Percentiles rank a stretch among this genome's conserved stretches.
Conservation (phyloP, 768 basidiomycete species). For the Calvatia gigantea region DNA sequence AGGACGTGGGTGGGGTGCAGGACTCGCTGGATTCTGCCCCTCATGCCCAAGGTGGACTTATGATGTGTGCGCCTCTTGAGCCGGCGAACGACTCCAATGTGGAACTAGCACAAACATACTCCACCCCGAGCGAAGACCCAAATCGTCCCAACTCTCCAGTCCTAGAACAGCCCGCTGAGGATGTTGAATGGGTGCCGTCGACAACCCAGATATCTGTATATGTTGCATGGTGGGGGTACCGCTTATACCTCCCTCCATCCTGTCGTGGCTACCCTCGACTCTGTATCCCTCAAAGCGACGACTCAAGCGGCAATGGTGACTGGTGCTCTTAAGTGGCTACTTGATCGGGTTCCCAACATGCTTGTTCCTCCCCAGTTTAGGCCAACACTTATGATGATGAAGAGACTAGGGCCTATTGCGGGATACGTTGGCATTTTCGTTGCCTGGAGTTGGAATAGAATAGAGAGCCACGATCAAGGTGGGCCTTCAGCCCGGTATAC, state of each 20-base stretch:
- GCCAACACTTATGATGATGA: conserved; percentile 55
- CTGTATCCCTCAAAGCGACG: conserved; percentile 61
- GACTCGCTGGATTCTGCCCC: conserved; percentile 16
- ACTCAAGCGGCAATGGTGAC: conserved; percentile 76
- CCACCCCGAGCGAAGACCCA: conserved; percentile 26
- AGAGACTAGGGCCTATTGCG: conserved; percentile 57
- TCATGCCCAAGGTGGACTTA: conserved; percentile 53
- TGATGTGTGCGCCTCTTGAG: conserved; percentile 74
- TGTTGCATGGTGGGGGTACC: conserved; percentile 79
- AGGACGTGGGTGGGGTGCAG: conserved; percentile 18
- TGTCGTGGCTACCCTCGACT: conserved; percentile 60
- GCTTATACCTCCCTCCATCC: conserved; percentile 77
- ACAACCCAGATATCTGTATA: conserved; percentile 69
- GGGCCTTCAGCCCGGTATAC: conserved; percentile 8
- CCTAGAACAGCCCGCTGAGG: conserved; percentile 23
- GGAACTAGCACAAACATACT: conserved; percentile 65
- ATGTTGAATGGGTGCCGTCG: conserved; percentile 66
- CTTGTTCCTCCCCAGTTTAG: conserved; percentile 60
- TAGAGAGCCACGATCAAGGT: conserved; percentile 69
- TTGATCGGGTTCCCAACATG: conserved; percentile 58
- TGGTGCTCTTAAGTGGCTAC: conserved; percentile 67
- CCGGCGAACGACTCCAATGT: conserved; percentile 61
- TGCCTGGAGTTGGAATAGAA: conserved; percentile 74
- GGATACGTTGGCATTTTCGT: conserved; percentile 75
- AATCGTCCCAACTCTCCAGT: conserved; percentile 1